Conservation (phyloP, 495 filamentous ascomycete genomes). For the Talaromyces borbonicus region DNA sequence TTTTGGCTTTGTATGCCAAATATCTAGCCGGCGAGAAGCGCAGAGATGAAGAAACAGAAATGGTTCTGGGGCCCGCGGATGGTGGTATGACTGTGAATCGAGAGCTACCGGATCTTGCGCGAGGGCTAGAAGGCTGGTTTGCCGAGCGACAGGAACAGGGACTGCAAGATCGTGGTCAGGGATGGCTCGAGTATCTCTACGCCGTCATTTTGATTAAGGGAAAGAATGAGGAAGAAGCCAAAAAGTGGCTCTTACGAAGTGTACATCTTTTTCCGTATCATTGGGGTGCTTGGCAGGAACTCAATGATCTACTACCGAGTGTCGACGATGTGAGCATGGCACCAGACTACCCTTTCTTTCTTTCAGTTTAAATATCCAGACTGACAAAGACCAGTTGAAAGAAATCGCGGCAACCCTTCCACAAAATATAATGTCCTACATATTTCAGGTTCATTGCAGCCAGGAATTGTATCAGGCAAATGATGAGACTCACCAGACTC, state of each 20-base stretch:
- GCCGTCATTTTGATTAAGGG: conserved; percentile 83
- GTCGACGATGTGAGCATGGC: conserved; percentile 62
- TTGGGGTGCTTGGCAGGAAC: conserved; percentile 93
- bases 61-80: conserved; percentile 91
- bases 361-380: neutral
- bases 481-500: conserved; percentile 51
- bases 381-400: conserved; percentile 34
- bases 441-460: conserved; percentile 83
- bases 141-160: conserved; percentile 48
- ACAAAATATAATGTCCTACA: conserved; percentile 81
- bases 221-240: conserved; percentile 76
- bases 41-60: conserved; percentile 93
- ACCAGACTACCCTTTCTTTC: neutral
- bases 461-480: conserved; percentile 87
- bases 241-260: conserved; percentile 72
- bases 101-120: conserved; percentile 63
- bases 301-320: conserved; percentile 62
- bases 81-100: conserved; percentile 73
- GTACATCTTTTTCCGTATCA: conserved; percentile 84
- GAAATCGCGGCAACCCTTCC: conserved; percentile 56
- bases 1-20: conserved; percentile 85
- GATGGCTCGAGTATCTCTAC: conserved; percentile 95
- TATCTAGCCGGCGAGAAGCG: conserved; percentile 91
- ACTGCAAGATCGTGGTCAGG: conserved; percentile 57
- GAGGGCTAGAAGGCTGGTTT: conserved; percentile 73